Conservation (phyloP, 1,284 basidiomycete genomes). For the Peniophora sp. region DNA sequence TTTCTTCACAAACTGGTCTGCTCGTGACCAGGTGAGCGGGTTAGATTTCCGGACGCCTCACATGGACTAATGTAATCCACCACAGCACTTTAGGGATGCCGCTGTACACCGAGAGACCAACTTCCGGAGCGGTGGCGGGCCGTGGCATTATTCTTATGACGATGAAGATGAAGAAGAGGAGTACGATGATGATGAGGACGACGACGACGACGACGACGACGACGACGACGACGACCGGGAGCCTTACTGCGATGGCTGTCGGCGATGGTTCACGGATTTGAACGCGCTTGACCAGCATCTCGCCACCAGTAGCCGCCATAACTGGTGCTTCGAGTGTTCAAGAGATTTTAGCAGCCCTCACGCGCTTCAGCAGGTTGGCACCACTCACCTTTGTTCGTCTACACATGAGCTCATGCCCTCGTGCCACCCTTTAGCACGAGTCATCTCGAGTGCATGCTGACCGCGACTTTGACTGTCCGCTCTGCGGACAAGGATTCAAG, state of each 20-base stretch:
- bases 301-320: constrained; percentile 12
- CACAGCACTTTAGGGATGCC: not conserved
- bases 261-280: constrained; percentile 12
- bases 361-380: constrained; percentile 14
- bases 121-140: too few relatives aligned
- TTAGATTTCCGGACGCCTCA: too few relatives aligned
- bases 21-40: not conserved
- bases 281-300: constrained; percentile 18
- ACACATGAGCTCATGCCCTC: too few relatives aligned
- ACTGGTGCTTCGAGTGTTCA: constrained; percentile 20
- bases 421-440: constrained; percentile 17
- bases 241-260: not conserved
- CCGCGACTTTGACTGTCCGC: constrained; percentile 30
- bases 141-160: too few relatives aligned
- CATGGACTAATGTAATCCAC: too few relatives aligned
- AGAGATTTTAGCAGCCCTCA: constrained; percentile 16
- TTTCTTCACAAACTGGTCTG: not conserved
- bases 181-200: not conserved
- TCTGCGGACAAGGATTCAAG: constrained; percentile 32
- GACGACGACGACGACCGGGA: not conserved
- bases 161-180: not conserved
- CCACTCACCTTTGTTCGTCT: not conserved
- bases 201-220: not conserved
- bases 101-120: not conserved
- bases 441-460: constrained; percentile 22